Percentiles rank a stretch among this genome's conserved stretches.
These are phyloP conservation scores for Penicillium turbatum DNA, from an alignment of 495 filamentous ascomycete species.

Conservation along the genomic window DNA sequence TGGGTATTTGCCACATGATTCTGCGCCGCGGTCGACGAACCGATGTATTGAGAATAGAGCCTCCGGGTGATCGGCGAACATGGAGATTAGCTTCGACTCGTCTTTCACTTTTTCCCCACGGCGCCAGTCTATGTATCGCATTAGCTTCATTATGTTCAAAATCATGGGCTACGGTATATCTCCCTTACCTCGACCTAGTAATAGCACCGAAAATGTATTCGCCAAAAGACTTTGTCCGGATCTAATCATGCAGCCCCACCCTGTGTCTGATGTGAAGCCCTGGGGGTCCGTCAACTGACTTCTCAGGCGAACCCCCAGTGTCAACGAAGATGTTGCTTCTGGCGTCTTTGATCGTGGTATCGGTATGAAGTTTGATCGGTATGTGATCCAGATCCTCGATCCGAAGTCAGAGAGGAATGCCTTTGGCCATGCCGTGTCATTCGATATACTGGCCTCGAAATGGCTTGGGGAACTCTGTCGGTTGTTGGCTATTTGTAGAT, in stretches of 20 bases:
- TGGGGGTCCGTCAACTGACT: slow-evolving; percentile 72
- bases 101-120: slow-evolving; percentile 52
- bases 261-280: slow-evolving; percentile 90
- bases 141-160: slow-evolving; percentile 21
- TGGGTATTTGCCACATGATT: slow-evolving; percentile 86
- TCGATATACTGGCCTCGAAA: slow-evolving; percentile 16
- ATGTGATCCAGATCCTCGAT: slow-evolving; percentile 93
- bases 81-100: slow-evolving; percentile 68
- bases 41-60: slow-evolving; percentile 94
- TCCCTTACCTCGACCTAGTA: slow-evolving; percentile 67
- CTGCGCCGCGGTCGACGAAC: slow-evolving; percentile 85
- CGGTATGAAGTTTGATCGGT: slow-evolving; percentile 77
- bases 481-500: background rate
- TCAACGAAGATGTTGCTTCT: slow-evolving; percentile 65
- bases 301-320: slow-evolving; percentile 78
- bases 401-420: slow-evolving; percentile 91
- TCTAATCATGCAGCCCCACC: slow-evolving; percentile 99
- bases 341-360: slow-evolving; percentile 78
- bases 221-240: slow-evolving; percentile 92
- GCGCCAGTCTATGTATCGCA: slow-evolving; percentile 65
- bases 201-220: slow-evolving; percentile 68
- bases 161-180: background rate
- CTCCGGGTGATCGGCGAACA: slow-evolving; percentile 83
- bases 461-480: background rate
- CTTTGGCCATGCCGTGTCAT: slow-evolving; percentile 61